Evolutionary conservation across 495 filamentous ascomycete genomes (phyloP).

Genomic region (Annulohypoxylon maeteangense): DNA sequence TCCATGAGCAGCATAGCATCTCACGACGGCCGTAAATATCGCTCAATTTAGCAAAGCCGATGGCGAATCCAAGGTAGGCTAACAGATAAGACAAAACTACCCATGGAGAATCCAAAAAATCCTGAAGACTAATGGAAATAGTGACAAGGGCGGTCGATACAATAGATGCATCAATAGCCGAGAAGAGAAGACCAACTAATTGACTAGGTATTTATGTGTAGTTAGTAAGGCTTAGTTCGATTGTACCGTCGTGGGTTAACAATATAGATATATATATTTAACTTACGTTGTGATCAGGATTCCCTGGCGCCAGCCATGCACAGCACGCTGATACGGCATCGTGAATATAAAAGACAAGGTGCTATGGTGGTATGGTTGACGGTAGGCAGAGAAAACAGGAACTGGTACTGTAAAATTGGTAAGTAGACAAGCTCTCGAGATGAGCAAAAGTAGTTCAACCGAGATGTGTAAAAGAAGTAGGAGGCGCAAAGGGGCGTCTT

Average conservation of each 20-base stretch:
- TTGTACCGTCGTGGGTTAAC: background rate
- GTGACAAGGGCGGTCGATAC: constrained; percentile 70
- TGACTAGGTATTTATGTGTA: constrained; percentile 51
- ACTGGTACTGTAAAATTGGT: background rate
- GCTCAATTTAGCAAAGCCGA: constrained; percentile 68
- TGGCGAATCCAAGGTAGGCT: constrained; percentile 69
- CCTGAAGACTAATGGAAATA: constrained; percentile 64
- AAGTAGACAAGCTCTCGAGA: background rate
- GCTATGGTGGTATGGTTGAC: too few relatives aligned
- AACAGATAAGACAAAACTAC: constrained; percentile 68
- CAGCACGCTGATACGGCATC: constrained; percentile 34
- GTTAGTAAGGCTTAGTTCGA: constrained; percentile 8
- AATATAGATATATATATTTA: background rate
- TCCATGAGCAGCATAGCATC: constrained; percentile 59
- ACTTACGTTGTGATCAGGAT: constrained; percentile 41
- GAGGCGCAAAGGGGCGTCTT: background rate
- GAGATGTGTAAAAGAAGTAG: background rate
- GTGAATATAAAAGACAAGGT: background rate
- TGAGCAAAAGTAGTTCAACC: background rate
- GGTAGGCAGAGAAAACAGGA: background rate
- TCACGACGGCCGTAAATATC: constrained; percentile 68
- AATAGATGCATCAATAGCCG: constrained; percentile 71
- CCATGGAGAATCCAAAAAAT: constrained; percentile 67
- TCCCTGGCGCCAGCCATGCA: constrained; percentile 38
- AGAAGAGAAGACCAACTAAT: constrained; percentile 66